Evolutionary conservation across 1,284 basidiomycete species (phyloP).

Genomic region (Phellopilus nigrolimitatus): DNA sequence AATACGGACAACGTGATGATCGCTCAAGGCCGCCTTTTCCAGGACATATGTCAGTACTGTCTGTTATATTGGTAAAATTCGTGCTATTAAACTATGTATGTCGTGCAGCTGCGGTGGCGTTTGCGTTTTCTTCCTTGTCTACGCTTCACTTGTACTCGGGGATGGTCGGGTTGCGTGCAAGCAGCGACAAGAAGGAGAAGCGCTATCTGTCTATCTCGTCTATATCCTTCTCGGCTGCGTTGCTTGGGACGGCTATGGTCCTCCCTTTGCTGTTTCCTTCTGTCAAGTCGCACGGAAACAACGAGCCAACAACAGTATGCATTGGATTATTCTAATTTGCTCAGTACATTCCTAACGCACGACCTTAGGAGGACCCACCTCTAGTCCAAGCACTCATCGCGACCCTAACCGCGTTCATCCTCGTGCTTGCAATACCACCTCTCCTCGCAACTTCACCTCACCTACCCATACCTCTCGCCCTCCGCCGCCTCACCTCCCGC

Average conservation of each 20-base stretch:
- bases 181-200: conserved; percentile 39
- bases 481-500: conserved; percentile 40
- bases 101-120: conserved; percentile 45
- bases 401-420: conserved; percentile 45
- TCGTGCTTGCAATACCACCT: conserved; percentile 56
- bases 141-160: conserved; percentile 62
- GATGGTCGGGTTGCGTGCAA: conserved; percentile 40
- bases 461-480: conserved; percentile 39
- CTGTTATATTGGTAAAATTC: not conserved
- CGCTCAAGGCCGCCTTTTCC: conserved; percentile 50
- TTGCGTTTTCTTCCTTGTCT: conserved; percentile 58
- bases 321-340: conserved; percentile 3
- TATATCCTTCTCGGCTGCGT: conserved; percentile 47
- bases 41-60: conserved; percentile 51
- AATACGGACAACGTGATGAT: conserved; percentile 35
- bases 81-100: conserved; percentile 4
- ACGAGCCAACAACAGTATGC: conserved; percentile 3
- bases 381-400: conserved; percentile 33
- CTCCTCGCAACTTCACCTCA: conserved; percentile 51
- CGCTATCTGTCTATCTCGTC: conserved; percentile 52
- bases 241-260: conserved; percentile 44
- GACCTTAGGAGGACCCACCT: conserved; percentile 27
- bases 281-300: conserved; percentile 31
- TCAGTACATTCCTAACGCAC: conserved; percentile 15
- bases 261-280: conserved; percentile 54